These are phyloP conservation scores for Bruguiera hainesii DNA, from an alignment of 441 rosid genomes.

Conservation along the genomic window DNA sequence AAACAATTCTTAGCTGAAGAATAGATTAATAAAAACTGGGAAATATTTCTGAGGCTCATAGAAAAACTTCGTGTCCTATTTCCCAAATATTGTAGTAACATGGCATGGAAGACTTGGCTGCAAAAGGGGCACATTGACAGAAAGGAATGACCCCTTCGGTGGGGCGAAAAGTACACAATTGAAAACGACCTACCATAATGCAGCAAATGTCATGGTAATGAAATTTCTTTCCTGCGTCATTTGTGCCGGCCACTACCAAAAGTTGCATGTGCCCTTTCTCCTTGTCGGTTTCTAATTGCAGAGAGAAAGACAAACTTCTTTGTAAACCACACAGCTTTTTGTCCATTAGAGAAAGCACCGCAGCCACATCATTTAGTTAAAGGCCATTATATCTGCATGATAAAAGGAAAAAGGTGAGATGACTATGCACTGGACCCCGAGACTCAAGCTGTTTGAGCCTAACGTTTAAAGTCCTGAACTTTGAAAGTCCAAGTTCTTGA, in stretches of 20 bases:
- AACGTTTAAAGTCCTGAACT: too few species aligned
- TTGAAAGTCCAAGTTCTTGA: too few species aligned
- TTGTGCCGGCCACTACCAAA: constrained; percentile 27
- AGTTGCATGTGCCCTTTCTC: constrained; percentile 18
- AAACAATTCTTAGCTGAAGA: too few species aligned
- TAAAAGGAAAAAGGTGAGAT: too few species aligned
- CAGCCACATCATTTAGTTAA: constrained; percentile 8
- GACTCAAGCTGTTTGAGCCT: too few species aligned
- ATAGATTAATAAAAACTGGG: too few species aligned
- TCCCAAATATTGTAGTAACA: too few species aligned
- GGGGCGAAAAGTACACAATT: neutral
- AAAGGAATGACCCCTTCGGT: neutral
- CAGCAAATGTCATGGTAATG: neutral
- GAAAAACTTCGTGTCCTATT: too few species aligned
- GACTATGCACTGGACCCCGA: too few species aligned
- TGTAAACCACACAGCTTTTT: neutral
- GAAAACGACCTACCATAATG: constrained; percentile 5
- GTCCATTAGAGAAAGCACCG: neutral
- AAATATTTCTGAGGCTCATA: too few species aligned
- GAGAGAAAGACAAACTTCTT: neutral
- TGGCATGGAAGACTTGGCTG: too few species aligned
- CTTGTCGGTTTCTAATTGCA: constrained; percentile 18
- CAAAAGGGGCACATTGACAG: neutral
- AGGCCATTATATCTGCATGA: too few species aligned
- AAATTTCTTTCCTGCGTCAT: neutral